Conservation (phyloP, 495 filamentous ascomycete genomes). For the Aspergillus leporis region DNA sequence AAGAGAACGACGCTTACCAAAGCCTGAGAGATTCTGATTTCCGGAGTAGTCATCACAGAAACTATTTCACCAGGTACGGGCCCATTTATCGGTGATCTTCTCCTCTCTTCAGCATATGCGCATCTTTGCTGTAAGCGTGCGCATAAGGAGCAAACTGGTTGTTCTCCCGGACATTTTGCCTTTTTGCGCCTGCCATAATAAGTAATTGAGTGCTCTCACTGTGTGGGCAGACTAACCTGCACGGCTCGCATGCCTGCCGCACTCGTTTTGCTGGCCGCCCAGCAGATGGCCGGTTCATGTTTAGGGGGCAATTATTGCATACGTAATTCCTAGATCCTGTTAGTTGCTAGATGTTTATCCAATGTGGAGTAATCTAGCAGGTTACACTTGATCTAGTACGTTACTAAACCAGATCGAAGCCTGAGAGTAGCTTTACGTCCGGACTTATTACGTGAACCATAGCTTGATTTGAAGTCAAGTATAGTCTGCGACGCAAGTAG, state of each 20-base stretch:
- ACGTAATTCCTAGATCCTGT: background rate
- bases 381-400: background rate
- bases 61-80: conserved; percentile 1
- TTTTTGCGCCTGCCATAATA: conserved; percentile 42
- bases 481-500: background rate
- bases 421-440: background rate
- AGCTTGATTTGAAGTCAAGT: background rate
- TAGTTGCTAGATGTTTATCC: background rate
- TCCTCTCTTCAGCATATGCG: conserved; percentile 41
- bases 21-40: conserved; percentile 18
- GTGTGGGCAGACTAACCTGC: conserved; percentile 33
- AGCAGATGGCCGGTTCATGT: conserved; percentile 25
- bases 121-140: conserved; percentile 44
- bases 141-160: conserved; percentile 49
- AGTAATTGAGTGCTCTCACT: background rate
- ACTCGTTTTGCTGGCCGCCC: conserved; percentile 44
- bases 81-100: conserved; percentile 20
- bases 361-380: background rate
- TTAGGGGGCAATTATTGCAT: background rate
- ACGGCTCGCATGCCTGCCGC: conserved; percentile 49
- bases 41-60: conserved; percentile 5
- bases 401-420: background rate
- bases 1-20: conserved; percentile 20
- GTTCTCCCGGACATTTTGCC: conserved; percentile 50
- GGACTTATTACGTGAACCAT: background rate